Percentiles rank a stretch among this genome's conserved stretches.
Evolutionary conservation across 2,329 filamentous ascomycete species (phyloP).

Genomic region (Aspergillus arachidicola): DNA sequence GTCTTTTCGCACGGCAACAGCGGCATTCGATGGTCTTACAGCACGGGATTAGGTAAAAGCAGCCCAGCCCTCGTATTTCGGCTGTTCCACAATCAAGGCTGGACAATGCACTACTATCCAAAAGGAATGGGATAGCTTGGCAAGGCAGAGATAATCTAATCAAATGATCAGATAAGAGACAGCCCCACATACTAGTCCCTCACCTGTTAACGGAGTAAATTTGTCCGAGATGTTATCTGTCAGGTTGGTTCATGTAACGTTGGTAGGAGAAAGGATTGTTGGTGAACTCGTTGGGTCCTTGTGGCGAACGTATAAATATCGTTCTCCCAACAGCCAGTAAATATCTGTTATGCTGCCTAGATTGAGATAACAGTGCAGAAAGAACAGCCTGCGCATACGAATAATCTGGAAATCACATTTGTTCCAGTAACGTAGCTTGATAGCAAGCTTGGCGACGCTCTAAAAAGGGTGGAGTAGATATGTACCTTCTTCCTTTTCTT

Average conservation of each 20-base stretch:
- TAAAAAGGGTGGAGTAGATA: too few species aligned
- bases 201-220: background rate
- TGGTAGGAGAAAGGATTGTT: background rate
- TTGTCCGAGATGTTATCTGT: background rate
- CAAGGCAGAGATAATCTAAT: background rate
- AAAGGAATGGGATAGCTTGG: background rate
- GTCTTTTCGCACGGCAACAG: background rate
- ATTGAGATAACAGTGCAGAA: too few species aligned
- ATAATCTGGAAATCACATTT: too few species aligned
- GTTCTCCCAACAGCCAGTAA: too few species aligned
- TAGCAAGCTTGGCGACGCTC: too few species aligned
- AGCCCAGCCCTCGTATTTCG: background rate
- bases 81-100: background rate
- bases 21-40: background rate
- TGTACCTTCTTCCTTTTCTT: too few species aligned
- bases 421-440: too few species aligned
- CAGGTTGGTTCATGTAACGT: background rate
- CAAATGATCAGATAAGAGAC: slow-evolving; percentile 2
- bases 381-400: too few species aligned
- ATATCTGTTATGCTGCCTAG: too few species aligned
- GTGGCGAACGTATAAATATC: too few species aligned
- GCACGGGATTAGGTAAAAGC: background rate
- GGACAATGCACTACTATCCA: background rate
- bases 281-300: too few species aligned
- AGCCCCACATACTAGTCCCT: background rate